A percentile compares a stretch with the other conserved stretches of the same genome.
phyloP scores from a whole-genome alignment of 1,284 basidiomycete species.

The Apiotrichum akiyoshidainum region DNA sequence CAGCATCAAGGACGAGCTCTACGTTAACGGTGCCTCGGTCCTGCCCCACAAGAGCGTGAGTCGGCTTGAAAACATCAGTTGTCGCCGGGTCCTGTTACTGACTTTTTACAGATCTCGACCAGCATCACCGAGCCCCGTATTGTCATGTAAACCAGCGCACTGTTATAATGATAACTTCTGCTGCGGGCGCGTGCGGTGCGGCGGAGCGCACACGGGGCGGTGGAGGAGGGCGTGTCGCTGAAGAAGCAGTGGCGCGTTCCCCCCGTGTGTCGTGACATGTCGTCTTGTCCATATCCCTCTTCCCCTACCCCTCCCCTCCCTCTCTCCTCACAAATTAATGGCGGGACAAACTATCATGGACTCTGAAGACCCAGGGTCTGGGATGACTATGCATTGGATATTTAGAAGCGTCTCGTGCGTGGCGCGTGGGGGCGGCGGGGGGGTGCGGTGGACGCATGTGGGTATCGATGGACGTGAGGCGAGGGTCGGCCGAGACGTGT shows the following conservation, averaged over 20 bases:
- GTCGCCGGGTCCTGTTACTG: neutral
- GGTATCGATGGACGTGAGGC: too few relatives aligned
- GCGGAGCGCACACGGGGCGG: neutral
- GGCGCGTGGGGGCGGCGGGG: too few relatives aligned
- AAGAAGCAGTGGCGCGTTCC: neutral
- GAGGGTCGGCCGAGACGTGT: too few relatives aligned
- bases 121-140: conserved; percentile 54
- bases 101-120: conserved; percentile 42
- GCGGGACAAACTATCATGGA: neutral
- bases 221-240: neutral
- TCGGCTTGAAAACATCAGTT: conserved; percentile 3
- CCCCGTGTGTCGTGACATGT: too few relatives aligned
- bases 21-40: conserved; percentile 55
- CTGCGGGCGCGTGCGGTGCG: neutral
- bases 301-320: neutral
- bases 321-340: conserved; percentile 1
- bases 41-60: conserved; percentile 56
- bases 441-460: too few relatives aligned
- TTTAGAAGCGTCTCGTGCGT: neutral
- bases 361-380: neutral
- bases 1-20: conserved; percentile 57
- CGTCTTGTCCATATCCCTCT: neutral
- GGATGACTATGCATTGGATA: conserved; percentile 12
- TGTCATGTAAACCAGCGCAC: conserved; percentile 44
- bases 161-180: neutral